Evolutionary conservation across 2,329 filamentous ascomycete genomes (phyloP).

Genomic region (Clarireedia hainanense): DNA sequence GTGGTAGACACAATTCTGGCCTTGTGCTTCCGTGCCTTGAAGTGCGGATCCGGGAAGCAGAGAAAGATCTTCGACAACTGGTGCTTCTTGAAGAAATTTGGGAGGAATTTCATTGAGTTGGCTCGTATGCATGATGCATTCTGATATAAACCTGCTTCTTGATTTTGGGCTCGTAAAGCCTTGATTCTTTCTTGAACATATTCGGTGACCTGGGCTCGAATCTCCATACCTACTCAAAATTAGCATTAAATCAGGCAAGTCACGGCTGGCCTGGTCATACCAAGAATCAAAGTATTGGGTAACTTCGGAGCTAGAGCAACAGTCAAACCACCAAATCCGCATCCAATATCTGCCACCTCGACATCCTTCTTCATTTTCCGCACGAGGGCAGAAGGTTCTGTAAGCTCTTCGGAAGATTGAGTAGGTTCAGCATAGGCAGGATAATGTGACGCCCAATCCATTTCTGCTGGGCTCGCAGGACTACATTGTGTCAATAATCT

Average conservation of each 20-base stretch:
- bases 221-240: conserved; percentile 66
- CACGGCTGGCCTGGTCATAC: conserved; percentile 37
- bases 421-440: conserved; percentile 56
- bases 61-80: conserved; percentile 92
- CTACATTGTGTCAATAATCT: conserved; percentile 38
- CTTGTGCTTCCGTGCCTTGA: conserved; percentile 96
- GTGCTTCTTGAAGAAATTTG: conserved; percentile 80
- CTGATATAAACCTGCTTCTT: conserved; percentile 53
- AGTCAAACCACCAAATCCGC: conserved; percentile 86
- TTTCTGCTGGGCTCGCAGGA: conserved; percentile 67
- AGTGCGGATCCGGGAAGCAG: conserved; percentile 97
- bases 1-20: conserved; percentile 86
- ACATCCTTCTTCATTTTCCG: conserved; percentile 55
- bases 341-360: conserved; percentile 93
- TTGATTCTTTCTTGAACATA: conserved; percentile 84
- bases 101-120: conserved; percentile 99
- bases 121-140: conserved; percentile 85
- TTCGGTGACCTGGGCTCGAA: conserved; percentile 80
- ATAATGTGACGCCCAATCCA: conserved; percentile 87
- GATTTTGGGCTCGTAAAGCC: conserved; percentile 64
- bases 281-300: conserved; percentile 75
- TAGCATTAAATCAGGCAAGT: neutral
- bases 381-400: conserved; percentile 9
- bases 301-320: conserved; percentile 76
- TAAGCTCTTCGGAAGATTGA: conserved; percentile 23